A percentile compares a stretch with the other conserved stretches of the same genome.
Evolutionary conservation across 2,329 filamentous ascomycete genomes (phyloP).

Genomic region (Paraphoma chrysanthemicola): DNA sequence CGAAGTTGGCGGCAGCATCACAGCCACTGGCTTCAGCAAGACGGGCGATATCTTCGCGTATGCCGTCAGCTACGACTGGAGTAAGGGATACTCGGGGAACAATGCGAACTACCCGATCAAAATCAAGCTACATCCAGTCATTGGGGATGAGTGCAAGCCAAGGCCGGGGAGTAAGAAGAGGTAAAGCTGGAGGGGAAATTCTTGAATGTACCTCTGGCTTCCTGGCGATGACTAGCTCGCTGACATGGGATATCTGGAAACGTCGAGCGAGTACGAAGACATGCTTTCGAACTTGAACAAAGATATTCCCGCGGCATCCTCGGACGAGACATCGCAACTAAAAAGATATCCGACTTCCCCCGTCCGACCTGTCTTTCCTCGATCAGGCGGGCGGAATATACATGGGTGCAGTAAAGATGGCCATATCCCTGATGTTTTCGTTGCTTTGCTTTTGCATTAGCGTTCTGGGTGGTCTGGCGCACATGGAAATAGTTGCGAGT

Average conservation of each 20-base stretch:
- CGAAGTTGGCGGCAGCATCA: slow-evolving; percentile 76
- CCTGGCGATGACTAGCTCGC: not conserved
- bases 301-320: too few species aligned
- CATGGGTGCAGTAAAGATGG: not conserved
- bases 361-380: not conserved
- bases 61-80: slow-evolving; percentile 96
- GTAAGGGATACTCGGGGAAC: slow-evolving; percentile 91
- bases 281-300: too few species aligned
- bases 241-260: not conserved
- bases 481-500: not conserved
- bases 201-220: not conserved
- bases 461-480: slow-evolving; percentile 8
- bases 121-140: slow-evolving; percentile 58
- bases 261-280: not conserved
- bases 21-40: slow-evolving; percentile 88
- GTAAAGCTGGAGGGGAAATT: slow-evolving; percentile 33
- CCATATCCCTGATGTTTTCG: not conserved
- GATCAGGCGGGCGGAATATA: not conserved
- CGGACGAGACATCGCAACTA: not conserved
- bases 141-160: slow-evolving; percentile 59
- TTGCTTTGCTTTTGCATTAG: slow-evolving; percentile 4
- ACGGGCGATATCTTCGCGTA: slow-evolving; percentile 69
- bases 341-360: not conserved
- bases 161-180: slow-evolving; percentile 56
- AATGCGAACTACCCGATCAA: slow-evolving; percentile 64